These are phyloP conservation scores for Rhizoctonia solani DNA, from an alignment of 1,284 basidiomycete species.

Conservation along the genomic window DNA sequence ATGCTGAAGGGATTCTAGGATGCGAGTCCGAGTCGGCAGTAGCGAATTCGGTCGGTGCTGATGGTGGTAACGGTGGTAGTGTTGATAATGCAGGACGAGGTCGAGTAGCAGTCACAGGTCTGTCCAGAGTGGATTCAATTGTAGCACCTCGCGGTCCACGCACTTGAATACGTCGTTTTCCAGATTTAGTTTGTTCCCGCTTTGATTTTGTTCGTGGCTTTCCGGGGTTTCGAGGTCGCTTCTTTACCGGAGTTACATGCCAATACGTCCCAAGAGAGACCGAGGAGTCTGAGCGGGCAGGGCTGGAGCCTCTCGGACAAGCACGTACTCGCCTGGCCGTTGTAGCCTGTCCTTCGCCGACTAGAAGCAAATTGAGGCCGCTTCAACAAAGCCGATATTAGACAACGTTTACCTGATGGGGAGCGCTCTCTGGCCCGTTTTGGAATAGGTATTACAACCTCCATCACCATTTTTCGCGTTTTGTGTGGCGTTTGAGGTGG, in stretches of 20 bases:
- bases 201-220: background rate
- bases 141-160: too few relatives aligned
- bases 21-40: too few relatives aligned
- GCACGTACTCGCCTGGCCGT: too few relatives aligned
- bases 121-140: too few relatives aligned
- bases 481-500: background rate
- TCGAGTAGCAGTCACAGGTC: background rate
- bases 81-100: too few relatives aligned
- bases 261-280: slow-evolving; percentile 8
- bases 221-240: background rate
- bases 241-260: background rate
- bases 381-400: too few relatives aligned
- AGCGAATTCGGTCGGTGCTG: too few relatives aligned
- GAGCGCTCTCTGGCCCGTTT: background rate
- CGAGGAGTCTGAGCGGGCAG: slow-evolving; percentile 1
- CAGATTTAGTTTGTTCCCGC: background rate
- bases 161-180: too few relatives aligned
- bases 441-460: background rate
- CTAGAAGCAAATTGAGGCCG: too few relatives aligned
- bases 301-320: background rate
- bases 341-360: background rate
- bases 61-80: too few relatives aligned
- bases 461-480: background rate
- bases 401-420: too few relatives aligned
- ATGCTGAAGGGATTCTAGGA: background rate